Evolutionary conservation across 2,329 filamentous ascomycete species (phyloP).

Genomic region (Arthroderma sp.): DNA sequence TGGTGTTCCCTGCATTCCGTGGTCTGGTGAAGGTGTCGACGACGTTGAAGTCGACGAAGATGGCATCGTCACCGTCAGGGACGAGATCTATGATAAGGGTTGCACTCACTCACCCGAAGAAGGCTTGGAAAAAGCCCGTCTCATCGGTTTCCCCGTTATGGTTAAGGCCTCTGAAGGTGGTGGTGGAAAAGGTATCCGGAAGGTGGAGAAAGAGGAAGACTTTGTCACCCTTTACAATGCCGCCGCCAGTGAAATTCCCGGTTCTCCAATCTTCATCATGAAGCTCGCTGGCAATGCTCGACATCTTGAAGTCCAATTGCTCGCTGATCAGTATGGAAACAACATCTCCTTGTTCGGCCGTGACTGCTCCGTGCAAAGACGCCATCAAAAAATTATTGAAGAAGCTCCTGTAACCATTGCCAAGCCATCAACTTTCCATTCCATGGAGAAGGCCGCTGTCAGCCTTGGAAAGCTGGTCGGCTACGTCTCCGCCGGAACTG

Average conservation of each 20-base stretch:
- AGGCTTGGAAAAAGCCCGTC: slow-evolving; percentile 69
- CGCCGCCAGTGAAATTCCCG: slow-evolving; percentile 91
- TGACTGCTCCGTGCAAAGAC: slow-evolving; percentile 95
- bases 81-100: slow-evolving; percentile 74
- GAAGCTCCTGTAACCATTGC: slow-evolving; percentile 97
- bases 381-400: slow-evolving; percentile 99
- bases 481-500: slow-evolving; percentile 96
- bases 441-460: slow-evolving; percentile 94
- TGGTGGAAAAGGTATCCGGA: slow-evolving; percentile 97
- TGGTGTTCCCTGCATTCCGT: slow-evolving; percentile 93
- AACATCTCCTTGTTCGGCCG: slow-evolving; percentile 97
- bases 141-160: slow-evolving; percentile 98
- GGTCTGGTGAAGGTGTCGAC: slow-evolving; percentile 88
- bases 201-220: slow-evolving; percentile 71
- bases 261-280: slow-evolving; percentile 99
- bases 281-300: slow-evolving; percentile 93
- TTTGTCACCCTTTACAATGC: slow-evolving; percentile 87
- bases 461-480: slow-evolving; percentile 87
- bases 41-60: slow-evolving; percentile 63
- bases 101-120: slow-evolving; percentile 85
- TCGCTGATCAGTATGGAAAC: slow-evolving; percentile 98
- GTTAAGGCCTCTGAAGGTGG: slow-evolving; percentile 99
- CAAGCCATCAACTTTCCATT: slow-evolving; percentile 73
- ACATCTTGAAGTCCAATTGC: slow-evolving; percentile 91
- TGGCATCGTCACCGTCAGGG: slow-evolving; percentile 83